Conservation (phyloP, 306 rosid genomes). For the Fragaria vesca region DNA sequence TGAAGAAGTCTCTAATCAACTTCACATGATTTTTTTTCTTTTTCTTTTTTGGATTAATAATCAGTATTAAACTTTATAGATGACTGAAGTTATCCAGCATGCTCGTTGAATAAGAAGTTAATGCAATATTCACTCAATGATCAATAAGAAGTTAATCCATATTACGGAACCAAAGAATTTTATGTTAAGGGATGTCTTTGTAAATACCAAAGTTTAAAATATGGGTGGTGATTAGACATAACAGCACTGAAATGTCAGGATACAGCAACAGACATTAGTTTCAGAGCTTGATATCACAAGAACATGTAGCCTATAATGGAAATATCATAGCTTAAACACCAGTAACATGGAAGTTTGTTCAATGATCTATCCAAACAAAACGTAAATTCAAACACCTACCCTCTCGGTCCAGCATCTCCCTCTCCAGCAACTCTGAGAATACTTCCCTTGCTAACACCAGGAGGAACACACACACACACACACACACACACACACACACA, state of each 20-base stretch:
- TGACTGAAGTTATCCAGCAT: not conserved
- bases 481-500: too few species aligned
- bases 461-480: conserved; percentile 44
- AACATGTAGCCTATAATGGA: not conserved
- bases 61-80: not conserved
- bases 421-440: conserved; percentile 92
- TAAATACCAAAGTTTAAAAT: not conserved
- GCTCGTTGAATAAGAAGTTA: not conserved
- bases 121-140: too few species aligned
- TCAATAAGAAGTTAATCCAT: not conserved
- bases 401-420: conserved; percentile 92
- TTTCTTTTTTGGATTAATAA: not conserved
- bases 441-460: conserved; percentile 89
- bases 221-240: not conserved
- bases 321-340: not conserved
- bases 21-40: not conserved
- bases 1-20: not conserved
- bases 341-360: not conserved
- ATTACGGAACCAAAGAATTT: not conserved
- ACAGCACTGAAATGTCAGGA: not conserved
- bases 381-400: conserved; percentile 53
- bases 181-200: not conserved
- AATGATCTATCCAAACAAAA: conserved; percentile 9
- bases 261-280: not conserved
- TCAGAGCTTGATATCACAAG: not conserved